These are phyloP conservation scores for Tylopilus sp. DNA, from an alignment of 1,284 basidiomycete genomes.

Conservation along the genomic window DNA sequence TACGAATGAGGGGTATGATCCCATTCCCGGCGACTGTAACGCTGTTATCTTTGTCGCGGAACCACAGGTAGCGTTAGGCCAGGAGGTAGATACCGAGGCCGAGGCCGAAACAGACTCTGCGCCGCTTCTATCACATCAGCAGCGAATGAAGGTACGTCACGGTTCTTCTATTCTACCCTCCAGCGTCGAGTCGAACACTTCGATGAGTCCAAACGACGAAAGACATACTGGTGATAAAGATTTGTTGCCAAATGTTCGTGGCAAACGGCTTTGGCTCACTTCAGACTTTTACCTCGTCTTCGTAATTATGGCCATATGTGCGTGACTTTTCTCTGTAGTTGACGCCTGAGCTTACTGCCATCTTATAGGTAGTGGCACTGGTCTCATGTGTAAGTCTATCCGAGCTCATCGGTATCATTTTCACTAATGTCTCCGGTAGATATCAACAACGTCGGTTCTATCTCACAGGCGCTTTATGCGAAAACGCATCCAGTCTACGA, in stretches of 20 bases:
- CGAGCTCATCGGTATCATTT: background rate
- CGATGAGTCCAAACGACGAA: conserved; percentile 9
- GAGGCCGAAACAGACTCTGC: conserved; percentile 22
- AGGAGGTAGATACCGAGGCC: conserved; percentile 32
- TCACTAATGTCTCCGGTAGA: conserved; percentile 53
- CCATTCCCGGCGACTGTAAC: conserved; percentile 26
- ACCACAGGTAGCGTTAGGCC: conserved; percentile 40
- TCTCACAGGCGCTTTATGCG: conserved; percentile 87
- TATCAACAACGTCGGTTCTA: conserved; percentile 96
- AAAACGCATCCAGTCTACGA: conserved; percentile 74
- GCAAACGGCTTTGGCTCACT: conserved; percentile 57
- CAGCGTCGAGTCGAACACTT: conserved; percentile 22
- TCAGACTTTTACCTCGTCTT: conserved; percentile 85
- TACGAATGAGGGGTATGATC: conserved; percentile 18
- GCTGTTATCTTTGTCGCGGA: conserved; percentile 35
- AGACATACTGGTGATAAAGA: conserved; percentile 24
- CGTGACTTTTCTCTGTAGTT: conserved; percentile 40
- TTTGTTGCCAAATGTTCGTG: conserved; percentile 56
- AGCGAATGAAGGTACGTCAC: conserved; percentile 15
- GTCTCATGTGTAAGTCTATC: conserved; percentile 81
- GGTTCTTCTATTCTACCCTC: conserved; percentile 16
- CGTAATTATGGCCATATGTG: conserved; percentile 74
- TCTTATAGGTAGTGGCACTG: conserved; percentile 83
- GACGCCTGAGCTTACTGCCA: conserved; percentile 3
- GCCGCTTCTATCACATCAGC: conserved; percentile 30